Evolutionary conservation across 768 basidiomycete species (phyloP), one percentile per base, ranked within the genome.

Genomic region (Podaxis sp.): DNA sequence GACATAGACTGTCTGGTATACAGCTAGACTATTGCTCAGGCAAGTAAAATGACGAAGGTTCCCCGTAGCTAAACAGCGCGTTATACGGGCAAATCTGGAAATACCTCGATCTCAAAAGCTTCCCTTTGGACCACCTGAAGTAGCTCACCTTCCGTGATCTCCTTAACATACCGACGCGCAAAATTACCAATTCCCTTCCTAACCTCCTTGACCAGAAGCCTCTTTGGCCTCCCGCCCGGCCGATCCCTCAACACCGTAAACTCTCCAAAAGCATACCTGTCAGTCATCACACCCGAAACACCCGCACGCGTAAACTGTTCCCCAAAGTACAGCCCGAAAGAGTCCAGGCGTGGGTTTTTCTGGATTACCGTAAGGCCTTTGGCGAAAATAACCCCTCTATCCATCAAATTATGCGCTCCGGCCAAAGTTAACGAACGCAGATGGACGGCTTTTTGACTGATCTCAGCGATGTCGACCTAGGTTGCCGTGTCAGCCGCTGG

Each of bases 191-290:
- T 9, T 22, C 57, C 55, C 33, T 36, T 57, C 46, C 46, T 57
- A 25, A 57, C 57, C 43, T 57, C 57, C 22, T 57, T 57, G 11
- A 57, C 27, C 33, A 57, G 19, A 19, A 57, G 57, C 27, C 33
- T 49, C 17, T 8, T 47, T 8, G 57, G 57, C 25, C 46, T 57
- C 11, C 57, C 57, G n/a, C 57, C 25, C 2, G 46, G 43, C 46
- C n/a, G 11, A 29, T 57, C 57, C 19, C 57, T 57, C 57, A 47
- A 25, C 15, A 57, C 57, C n/a, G 43, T 57, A 25, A 57, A 57
- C 29, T 57, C 57, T 17, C 57, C 46, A 24, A 22, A 36, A 8
- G 46, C 17, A 17, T 24, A 57, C 7, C 57, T 47, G 13, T 57
- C 57, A n/a, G 15, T 19, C 15, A 22, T 25, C 13, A 57, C 57